Evolutionary conservation across 495 filamentous ascomycete genomes (phyloP).

Genomic region (Tuber indicum): DNA sequence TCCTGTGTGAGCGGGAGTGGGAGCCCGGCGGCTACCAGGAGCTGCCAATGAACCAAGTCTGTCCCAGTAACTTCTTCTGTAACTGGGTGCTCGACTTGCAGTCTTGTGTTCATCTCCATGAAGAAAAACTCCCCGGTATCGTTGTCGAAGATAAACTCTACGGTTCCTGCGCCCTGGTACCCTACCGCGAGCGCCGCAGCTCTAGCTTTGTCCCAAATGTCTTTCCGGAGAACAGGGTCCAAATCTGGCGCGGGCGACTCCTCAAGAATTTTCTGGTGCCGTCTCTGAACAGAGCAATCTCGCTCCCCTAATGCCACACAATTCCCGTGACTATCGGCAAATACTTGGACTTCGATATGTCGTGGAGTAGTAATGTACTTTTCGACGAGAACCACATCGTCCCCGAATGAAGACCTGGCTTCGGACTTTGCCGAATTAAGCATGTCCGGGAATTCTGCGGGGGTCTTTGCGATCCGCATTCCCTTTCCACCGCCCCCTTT

Average conservation of each 20-base stretch:
- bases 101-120: conserved; percentile 98
- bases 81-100: conserved; percentile 96
- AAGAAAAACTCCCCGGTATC: conserved; percentile 93
- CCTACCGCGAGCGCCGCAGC: conserved; percentile 84
- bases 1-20: conserved; percentile 78
- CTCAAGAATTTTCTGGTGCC: conserved; percentile 96
- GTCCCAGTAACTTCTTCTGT: conserved; percentile 95
- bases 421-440: conserved; percentile 83
- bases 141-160: conserved; percentile 98
- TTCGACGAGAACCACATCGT: conserved; percentile 93
- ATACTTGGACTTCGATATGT: conserved; percentile 97
- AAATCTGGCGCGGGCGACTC: conserved; percentile 90
- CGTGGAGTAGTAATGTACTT: conserved; percentile 91
- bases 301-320: conserved; percentile 77
- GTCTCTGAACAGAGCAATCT: conserved; percentile 77
- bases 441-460: conserved; percentile 72
- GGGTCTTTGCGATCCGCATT: conserved; percentile 83
- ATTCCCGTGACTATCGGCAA: conserved; percentile 84
- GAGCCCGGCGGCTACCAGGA: conserved; percentile 82
- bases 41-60: conserved; percentile 94
- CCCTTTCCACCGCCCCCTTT: conserved; percentile 96
- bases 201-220: conserved; percentile 89
- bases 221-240: conserved; percentile 67
- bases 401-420: conserved; percentile 83
- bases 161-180: conserved; percentile 93